Evolutionary conservation across 2,329 filamentous ascomycete species (phyloP).

Genomic region (Monascus ruber): DNA sequence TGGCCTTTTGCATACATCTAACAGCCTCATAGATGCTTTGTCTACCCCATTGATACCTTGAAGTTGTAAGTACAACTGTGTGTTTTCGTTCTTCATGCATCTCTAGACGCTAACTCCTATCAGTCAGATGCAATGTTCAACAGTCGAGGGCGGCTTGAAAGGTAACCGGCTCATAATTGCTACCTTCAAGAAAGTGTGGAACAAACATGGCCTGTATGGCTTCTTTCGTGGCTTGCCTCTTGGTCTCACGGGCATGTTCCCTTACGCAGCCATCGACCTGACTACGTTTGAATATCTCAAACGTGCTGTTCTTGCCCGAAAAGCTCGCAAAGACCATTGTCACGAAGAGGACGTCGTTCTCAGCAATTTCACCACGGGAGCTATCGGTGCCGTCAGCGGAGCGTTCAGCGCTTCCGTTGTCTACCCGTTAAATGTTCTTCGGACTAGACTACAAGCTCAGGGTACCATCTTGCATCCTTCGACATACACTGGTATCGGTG

Average conservation of each 20-base stretch:
- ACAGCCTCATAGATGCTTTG: constrained; percentile 52
- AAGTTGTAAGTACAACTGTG: constrained; percentile 41
- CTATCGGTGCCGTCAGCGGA: constrained; percentile 83
- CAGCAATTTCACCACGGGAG: constrained; percentile 71
- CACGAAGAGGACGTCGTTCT: constrained; percentile 74
- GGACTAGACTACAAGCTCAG: constrained; percentile 86
- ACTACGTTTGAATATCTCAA: constrained; percentile 93
- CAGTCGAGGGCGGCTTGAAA: constrained; percentile 69
- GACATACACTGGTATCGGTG: constrained; percentile 82
- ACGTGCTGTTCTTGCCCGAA: constrained; percentile 55
- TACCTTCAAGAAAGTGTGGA: constrained; percentile 80
- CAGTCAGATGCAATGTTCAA: constrained; percentile 84
- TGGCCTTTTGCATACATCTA: constrained; percentile 7
- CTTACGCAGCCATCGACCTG: constrained; percentile 92
- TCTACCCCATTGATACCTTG: constrained; percentile 76
- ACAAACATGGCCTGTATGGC: constrained; percentile 57
- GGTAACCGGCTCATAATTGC: constrained; percentile 73
- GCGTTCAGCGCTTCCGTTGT: constrained; percentile 88
- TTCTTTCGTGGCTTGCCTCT: constrained; percentile 91
- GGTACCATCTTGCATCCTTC: constrained; percentile 83
- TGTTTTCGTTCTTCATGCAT: not conserved
- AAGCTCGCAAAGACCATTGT: constrained; percentile 56
- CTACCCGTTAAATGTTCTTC: constrained; percentile 86
- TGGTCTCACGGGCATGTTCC: constrained; percentile 92
- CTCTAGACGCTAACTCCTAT: constrained; percentile 4